Conservation (phyloP, 1,284 basidiomycete species). For the Leccinum angustisporum region DNA sequence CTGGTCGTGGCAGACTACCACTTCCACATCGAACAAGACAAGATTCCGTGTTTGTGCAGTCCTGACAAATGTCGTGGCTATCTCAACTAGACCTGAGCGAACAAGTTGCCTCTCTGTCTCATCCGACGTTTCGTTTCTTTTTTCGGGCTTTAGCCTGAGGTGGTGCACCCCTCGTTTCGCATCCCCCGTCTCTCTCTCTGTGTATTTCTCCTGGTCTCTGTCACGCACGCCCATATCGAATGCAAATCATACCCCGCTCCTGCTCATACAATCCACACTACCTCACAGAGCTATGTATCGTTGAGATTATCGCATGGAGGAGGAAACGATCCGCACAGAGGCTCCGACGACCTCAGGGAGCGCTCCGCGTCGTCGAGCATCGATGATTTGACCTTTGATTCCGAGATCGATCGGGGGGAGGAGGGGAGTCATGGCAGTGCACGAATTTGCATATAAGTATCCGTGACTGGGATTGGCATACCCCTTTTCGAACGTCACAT, state of each 20-base stretch:
- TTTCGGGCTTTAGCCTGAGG: neutral
- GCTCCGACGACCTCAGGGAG: too few relatives aligned
- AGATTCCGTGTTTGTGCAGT: slow-evolving; percentile 87
- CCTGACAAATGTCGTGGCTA: slow-evolving; percentile 85
- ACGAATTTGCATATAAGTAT: too few relatives aligned
- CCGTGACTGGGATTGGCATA: too few relatives aligned
- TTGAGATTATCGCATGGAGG: slow-evolving; percentile 24
- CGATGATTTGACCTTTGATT: too few relatives aligned
- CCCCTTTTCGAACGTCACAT: too few relatives aligned
- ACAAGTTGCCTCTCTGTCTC: neutral
- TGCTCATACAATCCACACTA: slow-evolving; percentile 6
- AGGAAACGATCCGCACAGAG: too few relatives aligned
- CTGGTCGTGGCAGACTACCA: slow-evolving; percentile 69
- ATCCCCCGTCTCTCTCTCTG: neutral
- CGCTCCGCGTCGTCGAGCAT: too few relatives aligned
- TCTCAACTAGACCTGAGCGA: slow-evolving; percentile 63
- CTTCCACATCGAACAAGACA: slow-evolving; percentile 91
- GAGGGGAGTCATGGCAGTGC: too few relatives aligned
- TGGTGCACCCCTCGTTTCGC: slow-evolving; percentile 1
- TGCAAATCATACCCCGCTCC: slow-evolving; percentile 22
- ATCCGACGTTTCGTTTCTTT: neutral
- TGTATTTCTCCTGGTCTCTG: slow-evolving; percentile 2
- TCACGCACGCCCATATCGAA: slow-evolving; percentile 12
- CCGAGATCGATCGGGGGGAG: too few relatives aligned
- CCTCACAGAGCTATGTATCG: slow-evolving; percentile 31